Base-by-base conservation (phyloP, 2,329 filamentous ascomycete species). In the Pseudogymnoascus sp. region DNA sequence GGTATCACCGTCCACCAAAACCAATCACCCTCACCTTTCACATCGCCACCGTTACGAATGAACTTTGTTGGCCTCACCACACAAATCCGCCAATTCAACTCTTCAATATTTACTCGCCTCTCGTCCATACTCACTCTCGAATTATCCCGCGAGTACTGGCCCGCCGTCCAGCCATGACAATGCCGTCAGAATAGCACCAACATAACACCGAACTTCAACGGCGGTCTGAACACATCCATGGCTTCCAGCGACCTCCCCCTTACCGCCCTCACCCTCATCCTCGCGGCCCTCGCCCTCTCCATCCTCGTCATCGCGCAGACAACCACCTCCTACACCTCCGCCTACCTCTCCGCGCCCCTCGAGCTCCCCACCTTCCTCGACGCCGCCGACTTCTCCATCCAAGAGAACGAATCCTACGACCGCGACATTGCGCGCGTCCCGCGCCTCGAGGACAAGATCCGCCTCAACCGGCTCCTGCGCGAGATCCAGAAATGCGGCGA, bases 361-460 rank as follows among this genome's bases (percentile, higher is more conserved):
- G 84, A 88, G 73, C 78, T 87, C 62, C 74, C 75, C 64, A 79
- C 79, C 63, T 84, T 87, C 68, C 73, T 86, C 69, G 84, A 87
- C 70, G 79, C 82, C 14, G 79, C 85, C 69, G 84, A 87, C 71
- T 84, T 80, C 69, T 71, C 84, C 40, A 78, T 86, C 59, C 77
- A 82, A 68, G 85, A 88, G 72, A 87, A 87, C 69, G 85, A 87
- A 73, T 83, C 79, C 69, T 87, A 87, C 71, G 83, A 87, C 72
- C 77, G 79, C 68, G 84, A 88, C 69, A 78, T 87, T 59, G 76
- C 79, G 62, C 82, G 81, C 64, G 79, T 87, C 40, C 78, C 78
- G 70, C 81, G 81, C 41, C 77, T 87, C 31, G 84, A 87, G 66
- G 85, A 88, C 72, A 86, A 86, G 76, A 71, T 87, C 59, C 82